Evolutionary conservation across 2,329 filamentous ascomycete genomes (phyloP).

Genomic region (Talaromyces marneffei): DNA sequence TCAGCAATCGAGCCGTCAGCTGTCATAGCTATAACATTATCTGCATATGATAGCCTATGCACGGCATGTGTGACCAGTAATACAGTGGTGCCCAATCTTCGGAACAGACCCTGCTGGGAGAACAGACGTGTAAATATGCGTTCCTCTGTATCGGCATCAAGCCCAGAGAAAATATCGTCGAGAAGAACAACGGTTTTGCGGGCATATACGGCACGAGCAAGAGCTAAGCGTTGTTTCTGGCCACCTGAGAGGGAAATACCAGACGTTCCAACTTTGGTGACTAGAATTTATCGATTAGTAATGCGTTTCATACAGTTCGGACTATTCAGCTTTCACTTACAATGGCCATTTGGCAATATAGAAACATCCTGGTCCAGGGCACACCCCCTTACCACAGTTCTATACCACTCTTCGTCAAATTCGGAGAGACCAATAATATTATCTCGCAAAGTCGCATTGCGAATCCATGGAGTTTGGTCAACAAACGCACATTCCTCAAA

Average conservation of each 20-base stretch:
- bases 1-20: slow-evolving; percentile 34
- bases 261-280: slow-evolving; percentile 61
- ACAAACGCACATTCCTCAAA: slow-evolving; percentile 44
- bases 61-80: slow-evolving; percentile 18
- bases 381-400: slow-evolving; percentile 34
- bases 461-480: slow-evolving; percentile 39
- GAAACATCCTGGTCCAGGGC: slow-evolving; percentile 44
- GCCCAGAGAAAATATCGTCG: slow-evolving; percentile 79
- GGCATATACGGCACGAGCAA: slow-evolving; percentile 71
- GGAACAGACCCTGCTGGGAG: slow-evolving; percentile 11
- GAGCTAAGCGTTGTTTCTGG: slow-evolving; percentile 72
- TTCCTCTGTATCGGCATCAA: slow-evolving; percentile 52
- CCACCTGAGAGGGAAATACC: slow-evolving; percentile 73
- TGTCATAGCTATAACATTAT: slow-evolving; percentile 39
- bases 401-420: slow-evolving; percentile 26
- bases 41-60: slow-evolving; percentile 38
- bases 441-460: slow-evolving; percentile 38
- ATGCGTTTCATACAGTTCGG: slow-evolving; percentile 58
- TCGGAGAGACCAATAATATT: slow-evolving; percentile 30
- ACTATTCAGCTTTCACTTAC: slow-evolving; percentile 58
- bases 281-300: slow-evolving; percentile 49
- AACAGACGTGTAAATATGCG: slow-evolving; percentile 31
- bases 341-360: slow-evolving; percentile 43
- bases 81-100: slow-evolving; percentile 3
- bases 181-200: slow-evolving; percentile 75